These are phyloP conservation scores for Aaosphaeria arxii DNA, from an alignment of 2,329 filamentous ascomycete species.

Conservation along the genomic window DNA sequence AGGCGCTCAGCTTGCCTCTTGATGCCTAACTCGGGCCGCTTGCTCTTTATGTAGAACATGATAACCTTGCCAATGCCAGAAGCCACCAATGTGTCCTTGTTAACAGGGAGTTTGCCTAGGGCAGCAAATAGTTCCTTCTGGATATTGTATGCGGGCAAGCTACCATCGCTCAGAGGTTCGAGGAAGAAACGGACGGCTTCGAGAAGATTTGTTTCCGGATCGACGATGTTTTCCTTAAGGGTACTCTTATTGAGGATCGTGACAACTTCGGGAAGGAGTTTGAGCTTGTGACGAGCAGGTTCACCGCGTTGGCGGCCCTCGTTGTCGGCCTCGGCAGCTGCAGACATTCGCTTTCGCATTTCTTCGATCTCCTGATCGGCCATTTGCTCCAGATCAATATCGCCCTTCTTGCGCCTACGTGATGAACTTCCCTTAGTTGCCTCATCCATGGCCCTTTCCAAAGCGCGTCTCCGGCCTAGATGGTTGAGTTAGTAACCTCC, in stretches of 20 bases:
- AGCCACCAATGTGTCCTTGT: slow-evolving; percentile 84
- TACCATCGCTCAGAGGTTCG: slow-evolving; percentile 90
- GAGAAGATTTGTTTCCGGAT: slow-evolving; percentile 92
- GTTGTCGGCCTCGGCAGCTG: slow-evolving; percentile 84
- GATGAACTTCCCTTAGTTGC: slow-evolving; percentile 81
- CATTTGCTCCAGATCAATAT: slow-evolving; percentile 86
- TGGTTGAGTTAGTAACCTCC: slow-evolving; percentile 9
- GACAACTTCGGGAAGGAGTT: slow-evolving; percentile 87
- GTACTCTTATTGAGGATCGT: slow-evolving; percentile 86
- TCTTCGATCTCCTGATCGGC: slow-evolving; percentile 87
- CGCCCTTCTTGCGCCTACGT: slow-evolving; percentile 74
- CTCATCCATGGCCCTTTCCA: slow-evolving; percentile 84
- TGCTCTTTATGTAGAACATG: slow-evolving; percentile 95
- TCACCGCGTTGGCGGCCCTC: slow-evolving; percentile 73
- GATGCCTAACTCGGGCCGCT: slow-evolving; percentile 81
- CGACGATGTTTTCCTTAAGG: slow-evolving; percentile 78
- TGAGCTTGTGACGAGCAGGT: slow-evolving; percentile 88
- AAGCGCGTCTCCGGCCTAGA: slow-evolving; percentile 68
- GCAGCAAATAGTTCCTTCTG: slow-evolving; percentile 90
- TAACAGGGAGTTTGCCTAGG: slow-evolving; percentile 76
- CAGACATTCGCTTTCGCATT: slow-evolving; percentile 86
- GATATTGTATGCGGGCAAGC: slow-evolving; percentile 93
- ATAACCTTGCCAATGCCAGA: slow-evolving; percentile 96
- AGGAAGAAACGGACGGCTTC: slow-evolving; percentile 97
- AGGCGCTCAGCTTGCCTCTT: slow-evolving; percentile 91